Evolutionary conservation across 331 rosid genomes (phyloP), one percentile per base, ranked within the genome.

Genomic region (Telfairia occidentalis): DNA sequence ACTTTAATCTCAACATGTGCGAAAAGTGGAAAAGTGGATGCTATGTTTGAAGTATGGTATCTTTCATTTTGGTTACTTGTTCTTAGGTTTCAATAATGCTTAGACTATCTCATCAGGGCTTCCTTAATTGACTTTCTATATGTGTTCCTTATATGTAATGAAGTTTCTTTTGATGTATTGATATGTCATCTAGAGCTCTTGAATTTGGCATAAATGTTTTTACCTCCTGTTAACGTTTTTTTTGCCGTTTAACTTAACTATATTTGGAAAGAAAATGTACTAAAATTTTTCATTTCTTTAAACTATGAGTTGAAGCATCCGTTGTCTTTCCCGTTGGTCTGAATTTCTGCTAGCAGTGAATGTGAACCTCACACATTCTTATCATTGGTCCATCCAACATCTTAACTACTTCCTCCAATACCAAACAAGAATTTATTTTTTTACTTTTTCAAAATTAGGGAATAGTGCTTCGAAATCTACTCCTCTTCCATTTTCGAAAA

Each of bases 1-100:
- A 95, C 96, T 85, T 82, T 95, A 83, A 90, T 95, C 84, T 91
- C 97, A 84, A 83, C 97, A 71, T 90, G 97, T 78, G 97, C 84
- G 40, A 95, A 95, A 81, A 88, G 96, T 86, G 96, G 97, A 75
- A 83, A 95, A 90, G 96, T 95, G 81, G 97, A 95, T 81, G 71
- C 79, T 40, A 95, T 95, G 98, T 95, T 95, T 71, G 93, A 95
- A 81, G 98, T 91, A 91, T 65, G 90, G 40, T 79, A 71, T 80
- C 85, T 75, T 79, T 65, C 86, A 60, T 79, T 80, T 70, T 70
- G 75, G 61, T 69, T 76, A 58, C 75, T 61, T 71, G 63, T 65
- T 53, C 18, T 32, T 52, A 37, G 50, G 40, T 74, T 9, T 52
- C 58, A 24, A 3, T 57, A 50, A 34, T 21, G 40, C 48, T 34